Conservation (phyloP, 2,329 filamentous ascomycete genomes). For the Hypoxylon sp. region DNA sequence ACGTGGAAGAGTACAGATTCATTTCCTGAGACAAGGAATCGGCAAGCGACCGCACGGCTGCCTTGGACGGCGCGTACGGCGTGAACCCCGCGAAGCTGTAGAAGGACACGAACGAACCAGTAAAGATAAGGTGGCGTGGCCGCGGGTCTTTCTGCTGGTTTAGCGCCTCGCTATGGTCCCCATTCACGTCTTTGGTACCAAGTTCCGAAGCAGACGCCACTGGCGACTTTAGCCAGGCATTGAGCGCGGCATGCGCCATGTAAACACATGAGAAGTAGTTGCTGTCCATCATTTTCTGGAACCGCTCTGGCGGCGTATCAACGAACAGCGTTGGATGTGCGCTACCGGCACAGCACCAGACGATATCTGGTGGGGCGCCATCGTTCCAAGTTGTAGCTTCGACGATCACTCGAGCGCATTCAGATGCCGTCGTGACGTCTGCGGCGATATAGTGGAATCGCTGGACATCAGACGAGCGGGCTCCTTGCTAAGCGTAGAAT, state of each 20-base stretch:
- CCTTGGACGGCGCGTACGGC: slow-evolving; percentile 76
- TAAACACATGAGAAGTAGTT: slow-evolving; percentile 60
- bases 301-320: slow-evolving; percentile 54
- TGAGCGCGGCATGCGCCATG: slow-evolving; percentile 57
- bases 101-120: slow-evolving; percentile 74
- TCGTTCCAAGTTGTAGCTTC: slow-evolving; percentile 75
- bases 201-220: background rate
- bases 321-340: slow-evolving; percentile 65
- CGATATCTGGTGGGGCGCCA: slow-evolving; percentile 70
- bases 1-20: slow-evolving; percentile 54
- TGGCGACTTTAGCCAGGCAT: slow-evolving; percentile 49
- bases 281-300: slow-evolving; percentile 58
- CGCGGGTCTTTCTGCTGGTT: background rate
- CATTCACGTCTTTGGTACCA: slow-evolving; percentile 6
- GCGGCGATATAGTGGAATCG: slow-evolving; percentile 76
- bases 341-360: slow-evolving; percentile 77
- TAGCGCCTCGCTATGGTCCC: background rate
- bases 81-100: slow-evolving; percentile 75
- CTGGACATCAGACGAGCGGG: slow-evolving; percentile 67
- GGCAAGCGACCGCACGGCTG: slow-evolving; percentile 74
- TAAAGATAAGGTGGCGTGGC: slow-evolving; percentile 76
- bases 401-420: slow-evolving; percentile 69
- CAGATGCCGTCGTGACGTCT: slow-evolving; percentile 71
- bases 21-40: slow-evolving; percentile 75
- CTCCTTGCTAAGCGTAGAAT: slow-evolving; percentile 58